Conservation (phyloP, 2,329 filamentous ascomycete genomes). For the Talaromyces sp. region DNA sequence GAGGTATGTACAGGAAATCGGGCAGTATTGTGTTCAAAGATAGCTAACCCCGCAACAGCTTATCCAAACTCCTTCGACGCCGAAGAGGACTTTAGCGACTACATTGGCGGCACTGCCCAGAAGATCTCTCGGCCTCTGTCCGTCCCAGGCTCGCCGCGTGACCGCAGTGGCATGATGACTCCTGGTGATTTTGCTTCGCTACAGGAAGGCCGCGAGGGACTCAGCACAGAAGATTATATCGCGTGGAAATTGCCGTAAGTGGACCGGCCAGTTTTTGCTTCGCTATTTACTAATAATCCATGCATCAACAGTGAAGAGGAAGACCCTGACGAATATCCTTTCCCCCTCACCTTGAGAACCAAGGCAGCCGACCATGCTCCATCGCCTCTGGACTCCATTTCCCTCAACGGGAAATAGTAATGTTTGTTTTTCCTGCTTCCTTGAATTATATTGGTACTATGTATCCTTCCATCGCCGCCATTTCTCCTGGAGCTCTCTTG, state of each 20-base stretch:
- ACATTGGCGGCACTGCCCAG: slow-evolving; percentile 85
- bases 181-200: slow-evolving; percentile 95
- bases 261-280: slow-evolving; percentile 4
- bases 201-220: slow-evolving; percentile 86
- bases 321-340: slow-evolving; percentile 73
- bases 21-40: neutral
- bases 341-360: slow-evolving; percentile 60
- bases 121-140: slow-evolving; percentile 95
- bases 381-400: slow-evolving; percentile 32
- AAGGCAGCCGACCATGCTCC: slow-evolving; percentile 36
- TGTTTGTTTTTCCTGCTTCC: neutral
- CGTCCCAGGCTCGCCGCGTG: slow-evolving; percentile 85
- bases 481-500: neutral
- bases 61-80: slow-evolving; percentile 80
- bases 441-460: neutral
- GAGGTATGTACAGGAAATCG: slow-evolving; percentile 38
- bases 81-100: slow-evolving; percentile 76
- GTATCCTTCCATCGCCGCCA: neutral
- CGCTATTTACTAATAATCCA: slow-evolving; percentile 16
- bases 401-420: slow-evolving; percentile 21
- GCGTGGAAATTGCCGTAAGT: slow-evolving; percentile 96
- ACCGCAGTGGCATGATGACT: slow-evolving; percentile 96
- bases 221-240: slow-evolving; percentile 96
- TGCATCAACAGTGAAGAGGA: slow-evolving; percentile 69
- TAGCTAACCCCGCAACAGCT: slow-evolving; percentile 43